Evolutionary conservation across 2,329 filamentous ascomycete genomes (phyloP).

Genomic region (Venturia pyrina): DNA sequence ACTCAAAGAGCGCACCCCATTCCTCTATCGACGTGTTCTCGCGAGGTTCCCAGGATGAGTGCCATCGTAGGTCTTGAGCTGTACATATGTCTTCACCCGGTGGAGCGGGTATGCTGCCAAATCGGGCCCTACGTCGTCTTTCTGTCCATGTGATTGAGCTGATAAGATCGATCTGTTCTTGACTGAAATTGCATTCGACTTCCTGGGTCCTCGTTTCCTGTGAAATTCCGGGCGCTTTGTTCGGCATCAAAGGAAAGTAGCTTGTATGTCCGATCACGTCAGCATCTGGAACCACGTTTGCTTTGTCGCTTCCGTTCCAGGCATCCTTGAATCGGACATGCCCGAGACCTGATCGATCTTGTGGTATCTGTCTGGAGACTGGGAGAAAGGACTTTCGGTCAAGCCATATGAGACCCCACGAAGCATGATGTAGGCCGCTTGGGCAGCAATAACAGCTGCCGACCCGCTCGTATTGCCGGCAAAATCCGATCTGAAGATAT

Average conservation of each 20-base stretch:
- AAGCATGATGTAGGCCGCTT: conserved; percentile 4
- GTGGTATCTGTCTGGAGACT: background rate
- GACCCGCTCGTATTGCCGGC: background rate
- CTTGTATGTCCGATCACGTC: background rate
- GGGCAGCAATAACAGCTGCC: background rate
- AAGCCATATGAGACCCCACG: conserved; percentile 10
- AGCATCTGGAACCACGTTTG: background rate
- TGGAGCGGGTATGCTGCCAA: background rate
- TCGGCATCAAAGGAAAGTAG: background rate
- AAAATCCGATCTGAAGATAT: background rate
- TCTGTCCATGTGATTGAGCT: background rate
- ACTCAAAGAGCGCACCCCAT: background rate
- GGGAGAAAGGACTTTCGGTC: conserved; percentile 6
- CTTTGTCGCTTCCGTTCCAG: background rate
- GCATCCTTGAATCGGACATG: background rate
- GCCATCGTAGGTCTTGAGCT: background rate
- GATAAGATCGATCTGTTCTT: background rate
- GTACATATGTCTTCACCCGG: background rate
- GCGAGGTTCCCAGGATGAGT: background rate
- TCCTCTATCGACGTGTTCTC: background rate
- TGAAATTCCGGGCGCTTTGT: background rate
- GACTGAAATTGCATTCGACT: background rate
- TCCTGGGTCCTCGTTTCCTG: background rate
- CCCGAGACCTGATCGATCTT: background rate
- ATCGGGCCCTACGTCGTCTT: background rate